Evolutionary conservation across 2,329 filamentous ascomycete species (phyloP).

Genomic region (Diaporthe eres): DNA sequence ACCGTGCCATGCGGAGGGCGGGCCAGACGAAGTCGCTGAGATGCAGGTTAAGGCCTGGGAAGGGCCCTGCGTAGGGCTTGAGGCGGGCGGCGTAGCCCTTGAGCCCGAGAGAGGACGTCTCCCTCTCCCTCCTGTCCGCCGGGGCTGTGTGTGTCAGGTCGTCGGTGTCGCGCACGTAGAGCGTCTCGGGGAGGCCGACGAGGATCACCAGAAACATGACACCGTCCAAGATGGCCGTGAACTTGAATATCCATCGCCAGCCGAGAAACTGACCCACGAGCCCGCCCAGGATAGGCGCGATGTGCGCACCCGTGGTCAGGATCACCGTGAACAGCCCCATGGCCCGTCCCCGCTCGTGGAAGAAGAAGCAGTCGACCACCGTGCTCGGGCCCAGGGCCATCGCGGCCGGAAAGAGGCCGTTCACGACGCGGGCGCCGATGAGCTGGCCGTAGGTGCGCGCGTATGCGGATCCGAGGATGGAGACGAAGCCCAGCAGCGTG

Average conservation of each 20-base stretch:
- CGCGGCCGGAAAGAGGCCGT: slow-evolving; percentile 48
- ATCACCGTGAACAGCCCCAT: slow-evolving; percentile 50
- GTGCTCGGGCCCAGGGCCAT: slow-evolving; percentile 51
- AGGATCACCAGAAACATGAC: slow-evolving; percentile 47
- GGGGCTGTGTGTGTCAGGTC: slow-evolving; percentile 27
- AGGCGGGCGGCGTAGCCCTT: slow-evolving; percentile 43
- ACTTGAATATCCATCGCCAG: slow-evolving; percentile 44
- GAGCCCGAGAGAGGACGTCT: slow-evolving; percentile 16
- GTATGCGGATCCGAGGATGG: slow-evolving; percentile 44
- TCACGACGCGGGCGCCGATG: slow-evolving; percentile 47
- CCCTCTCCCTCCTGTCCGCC: slow-evolving; percentile 16
- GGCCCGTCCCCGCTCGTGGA: slow-evolving; percentile 49
- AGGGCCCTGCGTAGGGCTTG: slow-evolving; percentile 41
- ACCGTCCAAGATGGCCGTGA: slow-evolving; percentile 48
- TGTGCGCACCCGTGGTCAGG: slow-evolving; percentile 48
- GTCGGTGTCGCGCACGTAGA: slow-evolving; percentile 44
- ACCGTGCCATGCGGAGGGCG: slow-evolving; percentile 48
- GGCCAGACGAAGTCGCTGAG: slow-evolving; percentile 46
- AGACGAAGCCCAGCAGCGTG: slow-evolving; percentile 44
- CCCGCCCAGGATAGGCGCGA: slow-evolving; percentile 47
- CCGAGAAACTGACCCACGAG: slow-evolving; percentile 39
- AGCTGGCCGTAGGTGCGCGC: slow-evolving; percentile 43
- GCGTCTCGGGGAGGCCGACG: slow-evolving; percentile 50
- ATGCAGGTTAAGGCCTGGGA: slow-evolving; percentile 21
- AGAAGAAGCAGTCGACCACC: slow-evolving; percentile 50